These are phyloP conservation scores for Kwoniella shivajii DNA, from an alignment of 1,284 basidiomycete genomes.

Conservation along the genomic window DNA sequence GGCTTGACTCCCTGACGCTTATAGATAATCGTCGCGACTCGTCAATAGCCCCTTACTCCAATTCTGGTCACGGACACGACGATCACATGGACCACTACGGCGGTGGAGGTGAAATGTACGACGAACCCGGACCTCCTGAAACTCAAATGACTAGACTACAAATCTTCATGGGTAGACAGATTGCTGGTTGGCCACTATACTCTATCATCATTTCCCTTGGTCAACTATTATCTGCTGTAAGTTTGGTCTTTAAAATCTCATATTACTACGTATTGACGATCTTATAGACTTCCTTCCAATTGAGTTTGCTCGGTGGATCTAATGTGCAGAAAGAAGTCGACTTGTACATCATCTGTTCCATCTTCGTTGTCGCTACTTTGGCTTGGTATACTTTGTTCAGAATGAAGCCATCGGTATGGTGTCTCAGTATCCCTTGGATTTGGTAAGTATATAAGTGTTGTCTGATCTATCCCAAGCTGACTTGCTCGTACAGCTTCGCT, in stretches of 20 bases:
- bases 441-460: slow-evolving; percentile 55
- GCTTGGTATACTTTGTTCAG: slow-evolving; percentile 91
- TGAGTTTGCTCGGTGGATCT: slow-evolving; percentile 80
- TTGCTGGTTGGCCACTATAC: slow-evolving; percentile 85
- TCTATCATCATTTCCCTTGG: slow-evolving; percentile 82
- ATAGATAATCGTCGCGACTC: slow-evolving; percentile 29
- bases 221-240: slow-evolving; percentile 61
- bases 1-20: slow-evolving; percentile 19
- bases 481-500: slow-evolving; percentile 61
- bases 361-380: slow-evolving; percentile 80
- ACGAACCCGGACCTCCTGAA: slow-evolving; percentile 56
- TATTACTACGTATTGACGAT: not conserved
- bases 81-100: slow-evolving; percentile 53
- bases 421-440: slow-evolving; percentile 81
- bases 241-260: slow-evolving; percentile 18
- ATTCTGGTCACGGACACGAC: slow-evolving; percentile 51
- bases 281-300: slow-evolving; percentile 80
- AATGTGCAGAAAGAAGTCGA: slow-evolving; percentile 78
- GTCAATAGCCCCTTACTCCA: slow-evolving; percentile 60
- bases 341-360: slow-evolving; percentile 81
- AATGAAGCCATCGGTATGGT: slow-evolving; percentile 80
- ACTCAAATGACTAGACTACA: slow-evolving; percentile 76
- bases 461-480: not conserved
- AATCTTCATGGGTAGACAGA: slow-evolving; percentile 72
- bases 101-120: slow-evolving; percentile 61